Percentiles rank a stretch among this genome's conserved stretches.
Conservation (phyloP, 192 early-diverging fungal genomes). For the Coemansia javaensis region DNA sequence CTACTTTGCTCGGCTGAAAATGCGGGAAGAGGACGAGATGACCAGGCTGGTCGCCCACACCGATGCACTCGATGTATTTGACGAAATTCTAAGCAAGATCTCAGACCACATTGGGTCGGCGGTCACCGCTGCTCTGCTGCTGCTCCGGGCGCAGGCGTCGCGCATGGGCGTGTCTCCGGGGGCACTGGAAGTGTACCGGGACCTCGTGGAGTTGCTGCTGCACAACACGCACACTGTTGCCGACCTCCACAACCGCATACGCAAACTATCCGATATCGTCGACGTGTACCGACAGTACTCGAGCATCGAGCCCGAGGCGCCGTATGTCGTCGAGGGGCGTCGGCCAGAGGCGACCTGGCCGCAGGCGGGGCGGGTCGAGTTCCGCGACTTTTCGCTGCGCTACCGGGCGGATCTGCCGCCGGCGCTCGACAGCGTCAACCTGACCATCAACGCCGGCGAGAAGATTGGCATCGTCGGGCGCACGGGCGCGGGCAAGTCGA, state of each 20-base stretch:
- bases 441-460: constrained; percentile 55
- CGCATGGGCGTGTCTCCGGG: too few relatives aligned
- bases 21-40: too few relatives aligned
- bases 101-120: too few relatives aligned
- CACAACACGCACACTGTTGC: not conserved
- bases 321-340: constrained; percentile 4
- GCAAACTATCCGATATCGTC: too few relatives aligned
- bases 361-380: constrained; percentile 15
- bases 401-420: constrained; percentile 11
- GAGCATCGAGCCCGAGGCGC: constrained; percentile 43
- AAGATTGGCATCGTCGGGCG: constrained; percentile 55
- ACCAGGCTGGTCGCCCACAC: too few relatives aligned
- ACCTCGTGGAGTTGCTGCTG: not conserved
- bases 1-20: too few relatives aligned
- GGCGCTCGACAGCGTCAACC: constrained; percentile 38
- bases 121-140: too few relatives aligned
- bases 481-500: constrained; percentile 62
- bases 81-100: too few relatives aligned
- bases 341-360: constrained; percentile 22
- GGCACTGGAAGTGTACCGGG: too few relatives aligned
- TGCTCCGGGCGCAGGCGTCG: too few relatives aligned
- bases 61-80: too few relatives aligned
- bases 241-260: not conserved
- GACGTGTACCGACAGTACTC: constrained; percentile 55
- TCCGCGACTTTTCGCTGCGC: constrained; percentile 20